Evolutionary conservation across 163 green algal species (phyloP).

Genomic region (Volvox carteri): DNA sequence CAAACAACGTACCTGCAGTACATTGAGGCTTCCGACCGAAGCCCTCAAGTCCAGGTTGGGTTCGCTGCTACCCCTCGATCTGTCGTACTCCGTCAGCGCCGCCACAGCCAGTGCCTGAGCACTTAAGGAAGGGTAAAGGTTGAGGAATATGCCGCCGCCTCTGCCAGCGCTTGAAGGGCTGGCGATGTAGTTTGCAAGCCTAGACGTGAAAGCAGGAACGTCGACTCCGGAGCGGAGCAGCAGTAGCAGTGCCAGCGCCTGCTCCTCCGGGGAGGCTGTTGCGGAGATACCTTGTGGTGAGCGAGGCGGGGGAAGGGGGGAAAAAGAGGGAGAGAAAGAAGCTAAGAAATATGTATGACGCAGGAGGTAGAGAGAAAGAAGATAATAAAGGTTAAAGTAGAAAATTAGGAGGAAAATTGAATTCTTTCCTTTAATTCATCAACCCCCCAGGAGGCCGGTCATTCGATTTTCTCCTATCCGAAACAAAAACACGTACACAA

Average conservation of each 20-base stretch:
- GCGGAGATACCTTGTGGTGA: background rate
- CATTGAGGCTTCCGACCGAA: background rate
- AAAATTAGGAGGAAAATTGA: no score
- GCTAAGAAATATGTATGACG: background rate
- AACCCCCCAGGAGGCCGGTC: no score
- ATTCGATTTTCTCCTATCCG: no score
- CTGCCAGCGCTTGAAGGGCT: background rate
- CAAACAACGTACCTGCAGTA: conserved; percentile 26
- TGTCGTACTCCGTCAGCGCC: conserved; percentile 36
- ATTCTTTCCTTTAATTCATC: no score
- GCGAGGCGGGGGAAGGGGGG: background rate
- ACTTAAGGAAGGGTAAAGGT: background rate
- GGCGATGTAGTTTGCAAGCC: conserved; percentile 40
- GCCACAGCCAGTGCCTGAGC: background rate
- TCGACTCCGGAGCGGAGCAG: background rate
- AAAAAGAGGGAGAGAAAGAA: background rate
- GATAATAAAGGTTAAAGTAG: no score
- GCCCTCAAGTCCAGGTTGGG: background rate
- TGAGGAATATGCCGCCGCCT: background rate
- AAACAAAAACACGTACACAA: no score
- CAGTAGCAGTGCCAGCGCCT: conserved; percentile 45
- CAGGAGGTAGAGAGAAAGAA: background rate
- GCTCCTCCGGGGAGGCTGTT: background rate
- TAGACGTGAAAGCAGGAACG: background rate
- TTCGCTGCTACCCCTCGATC: background rate